Base-by-base conservation (phyloP, 345 rosid species). In the Gossypium mustelinum region DNA sequence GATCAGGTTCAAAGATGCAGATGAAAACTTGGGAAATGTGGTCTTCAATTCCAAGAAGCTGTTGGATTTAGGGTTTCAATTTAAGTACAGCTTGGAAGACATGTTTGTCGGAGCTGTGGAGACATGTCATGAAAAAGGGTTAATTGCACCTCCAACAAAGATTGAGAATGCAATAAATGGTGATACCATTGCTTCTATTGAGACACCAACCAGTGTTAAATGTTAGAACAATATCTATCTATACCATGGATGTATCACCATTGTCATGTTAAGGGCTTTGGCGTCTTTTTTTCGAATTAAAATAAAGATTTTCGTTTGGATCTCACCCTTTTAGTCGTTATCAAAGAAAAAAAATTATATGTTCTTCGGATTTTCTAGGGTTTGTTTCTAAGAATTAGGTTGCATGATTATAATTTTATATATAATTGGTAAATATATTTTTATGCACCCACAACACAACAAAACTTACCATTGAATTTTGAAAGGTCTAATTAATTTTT, bases 31-130 rank as follows among this genome's bases (percentile, higher is more conserved):
- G 73, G 57, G 76, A 82, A 76, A 62, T 1, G 79, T 84, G 0
- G 29, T 4, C 2, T 91, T 93, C 86, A 78, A 81, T 29, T 89
- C 98, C 1, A 82, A 91, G 61, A 95, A 90, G 88, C 84, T 95
- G 11, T 54, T 14, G 59, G 94, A 90, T 10, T 18, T 84, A 81
- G 99, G 99, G 9, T 91, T 95, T 66, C 66, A 83, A 83, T 95
- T 86, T 85, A 89, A 89, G 64, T 84, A 88, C 79, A 88, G 78
- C 82, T 84, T 95, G 47, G 94, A 93, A 78, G 92, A 91, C 29
- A 93, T 95, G 97, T 80, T 83, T 22, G 62, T 29, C 0, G 98
- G 87, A 51, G 94, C 94, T 17, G 87, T 94, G 52, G 97, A 89
- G 69, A 84, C 88, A 14, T 89, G 98, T 84, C 73, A 86, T 39